Conservation (phyloP, 202 grass and related monocot species). For the Tripidium arundinaceum region DNA sequence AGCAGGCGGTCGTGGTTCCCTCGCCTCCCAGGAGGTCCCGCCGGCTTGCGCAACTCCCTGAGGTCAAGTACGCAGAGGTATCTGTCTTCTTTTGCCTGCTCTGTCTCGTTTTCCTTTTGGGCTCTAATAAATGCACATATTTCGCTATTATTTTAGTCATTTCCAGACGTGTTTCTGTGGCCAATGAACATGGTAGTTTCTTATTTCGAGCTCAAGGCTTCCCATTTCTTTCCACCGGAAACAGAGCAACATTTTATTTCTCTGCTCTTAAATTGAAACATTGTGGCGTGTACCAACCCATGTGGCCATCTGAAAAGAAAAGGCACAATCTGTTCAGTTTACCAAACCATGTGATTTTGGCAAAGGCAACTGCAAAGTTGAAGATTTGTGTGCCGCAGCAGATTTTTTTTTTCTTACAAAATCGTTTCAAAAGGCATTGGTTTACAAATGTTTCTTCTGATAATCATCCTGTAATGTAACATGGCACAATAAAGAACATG, state of each 20-base stretch:
- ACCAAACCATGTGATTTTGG: too few relatives aligned
- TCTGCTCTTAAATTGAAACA: not conserved
- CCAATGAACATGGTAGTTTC: not conserved
- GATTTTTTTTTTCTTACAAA: not conserved
- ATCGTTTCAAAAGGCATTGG: not conserved
- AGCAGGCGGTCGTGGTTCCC: slow-evolving; percentile 13
- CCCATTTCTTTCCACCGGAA: not conserved
- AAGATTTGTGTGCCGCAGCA: not conserved
- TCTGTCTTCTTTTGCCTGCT: not conserved
- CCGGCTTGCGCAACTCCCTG: slow-evolving; percentile 48
- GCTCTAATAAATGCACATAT: not conserved
- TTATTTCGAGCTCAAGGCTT: not conserved
- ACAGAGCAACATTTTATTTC: not conserved
- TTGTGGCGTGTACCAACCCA: not conserved
- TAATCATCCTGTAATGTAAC: not conserved
- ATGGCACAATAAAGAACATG: not conserved
- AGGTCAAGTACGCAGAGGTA: slow-evolving; percentile 52
- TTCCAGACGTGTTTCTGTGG: not conserved
- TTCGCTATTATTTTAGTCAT: not conserved
- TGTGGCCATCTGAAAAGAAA: too few relatives aligned
- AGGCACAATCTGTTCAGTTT: not conserved
- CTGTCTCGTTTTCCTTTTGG: not conserved
- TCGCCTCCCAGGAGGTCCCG: slow-evolving; percentile 62
- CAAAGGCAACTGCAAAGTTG: too few relatives aligned
- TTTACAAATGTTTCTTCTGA: not conserved